Conservation (phyloP, 2,329 filamentous ascomycete species). For the Penicillium brevicompactum region DNA sequence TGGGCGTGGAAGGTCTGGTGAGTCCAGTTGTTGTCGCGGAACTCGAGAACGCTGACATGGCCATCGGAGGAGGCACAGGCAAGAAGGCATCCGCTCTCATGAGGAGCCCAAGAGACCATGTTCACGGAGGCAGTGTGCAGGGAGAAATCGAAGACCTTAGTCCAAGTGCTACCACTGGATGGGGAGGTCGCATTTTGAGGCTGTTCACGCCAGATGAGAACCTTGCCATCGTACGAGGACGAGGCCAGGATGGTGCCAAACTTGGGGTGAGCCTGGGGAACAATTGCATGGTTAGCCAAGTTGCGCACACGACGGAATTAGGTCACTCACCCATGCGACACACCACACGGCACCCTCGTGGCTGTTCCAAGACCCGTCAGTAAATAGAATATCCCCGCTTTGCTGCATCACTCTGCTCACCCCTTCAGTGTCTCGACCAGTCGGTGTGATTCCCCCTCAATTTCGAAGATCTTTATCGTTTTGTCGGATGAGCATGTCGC, state of each 20-base stretch:
- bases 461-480: conserved; percentile 99
- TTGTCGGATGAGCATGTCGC: conserved; percentile 98
- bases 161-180: conserved; percentile 63
- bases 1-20: conserved; percentile 89
- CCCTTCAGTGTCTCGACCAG: conserved; percentile 92
- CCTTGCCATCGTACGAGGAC: conserved; percentile 94
- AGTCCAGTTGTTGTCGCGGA: conserved; percentile 92
- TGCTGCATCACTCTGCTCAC: conserved; percentile 52
- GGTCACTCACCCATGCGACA: conserved; percentile 73
- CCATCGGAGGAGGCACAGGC: conserved; percentile 94
- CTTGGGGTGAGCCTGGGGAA: conserved; percentile 77
- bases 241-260: conserved; percentile 97
- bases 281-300: conserved; percentile 8
- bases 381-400: neutral
- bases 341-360: conserved; percentile 98
- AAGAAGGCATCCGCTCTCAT: conserved; percentile 91
- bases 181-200: conserved; percentile 40
- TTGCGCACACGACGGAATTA: neutral
- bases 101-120: conserved; percentile 95
- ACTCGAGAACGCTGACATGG: conserved; percentile 90
- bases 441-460: conserved; percentile 88
- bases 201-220: conserved; percentile 97
- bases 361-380: conserved; percentile 50
- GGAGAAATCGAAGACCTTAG: conserved; percentile 88
- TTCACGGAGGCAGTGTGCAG: conserved; percentile 96